Conservation (phyloP, 176 grass and related monocot genomes). For the Phyllostachys edulis region DNA sequence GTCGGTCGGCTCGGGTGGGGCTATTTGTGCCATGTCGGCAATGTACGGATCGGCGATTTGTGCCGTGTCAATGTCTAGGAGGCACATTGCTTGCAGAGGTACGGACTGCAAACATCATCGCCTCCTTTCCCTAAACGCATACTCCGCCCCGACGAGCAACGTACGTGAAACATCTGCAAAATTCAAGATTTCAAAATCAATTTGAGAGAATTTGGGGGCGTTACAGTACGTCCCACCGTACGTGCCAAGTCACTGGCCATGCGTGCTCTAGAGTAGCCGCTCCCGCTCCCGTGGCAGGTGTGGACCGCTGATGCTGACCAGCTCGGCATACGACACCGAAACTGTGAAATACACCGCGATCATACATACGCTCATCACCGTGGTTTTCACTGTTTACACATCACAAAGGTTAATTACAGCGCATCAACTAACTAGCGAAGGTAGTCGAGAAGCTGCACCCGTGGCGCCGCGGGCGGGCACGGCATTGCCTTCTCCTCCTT, state of each 20-base stretch:
- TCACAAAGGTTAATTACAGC: background rate
- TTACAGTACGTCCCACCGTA: background rate
- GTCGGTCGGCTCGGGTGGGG: too few relatives aligned
- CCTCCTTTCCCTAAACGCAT: background rate
- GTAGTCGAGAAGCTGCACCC: constrained; percentile 18
- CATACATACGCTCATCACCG: background rate
- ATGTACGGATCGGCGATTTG: too few relatives aligned
- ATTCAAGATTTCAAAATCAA: too few relatives aligned
- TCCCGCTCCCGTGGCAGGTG: background rate
- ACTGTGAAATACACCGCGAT: background rate
- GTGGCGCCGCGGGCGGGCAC: background rate
- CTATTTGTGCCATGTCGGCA: too few relatives aligned
- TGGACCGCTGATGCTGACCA: background rate
- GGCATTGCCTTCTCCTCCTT: background rate
- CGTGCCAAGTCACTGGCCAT: background rate
- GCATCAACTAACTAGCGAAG: background rate
- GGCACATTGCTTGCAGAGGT: background rate
- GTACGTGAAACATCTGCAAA: too few relatives aligned
- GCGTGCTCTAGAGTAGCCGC: background rate
- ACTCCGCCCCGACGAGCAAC: background rate
- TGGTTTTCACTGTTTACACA: background rate
- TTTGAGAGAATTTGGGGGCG: too few relatives aligned
- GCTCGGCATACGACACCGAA: background rate
- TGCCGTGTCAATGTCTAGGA: too few relatives aligned
- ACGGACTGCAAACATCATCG: background rate